phyloP scores from a whole-genome alignment of 2,329 filamentous ascomycete species.

The Stachybotrys chartarum region DNA sequence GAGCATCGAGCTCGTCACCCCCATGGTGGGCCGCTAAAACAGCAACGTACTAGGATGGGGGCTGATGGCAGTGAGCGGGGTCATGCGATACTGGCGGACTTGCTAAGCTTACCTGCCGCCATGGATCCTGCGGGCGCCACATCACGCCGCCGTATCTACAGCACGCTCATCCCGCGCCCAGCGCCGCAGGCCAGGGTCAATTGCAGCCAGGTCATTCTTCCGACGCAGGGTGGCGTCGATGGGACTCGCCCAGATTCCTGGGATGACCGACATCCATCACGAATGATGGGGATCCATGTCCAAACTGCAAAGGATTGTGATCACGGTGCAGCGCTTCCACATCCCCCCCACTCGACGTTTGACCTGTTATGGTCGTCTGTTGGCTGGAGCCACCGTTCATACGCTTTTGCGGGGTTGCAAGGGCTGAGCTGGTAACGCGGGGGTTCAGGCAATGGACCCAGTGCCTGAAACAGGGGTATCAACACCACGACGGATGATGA shows the following conservation, averaged over 20 bases:
- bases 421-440: not conserved
- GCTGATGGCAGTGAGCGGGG: not conserved
- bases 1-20: conserved; percentile 58
- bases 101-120: not conserved
- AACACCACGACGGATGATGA: not conserved
- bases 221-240: not conserved
- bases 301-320: not conserved
- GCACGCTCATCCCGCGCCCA: not conserved
- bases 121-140: not conserved
- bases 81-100: not conserved
- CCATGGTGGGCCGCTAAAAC: conserved; percentile 43
- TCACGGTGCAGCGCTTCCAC: not conserved
- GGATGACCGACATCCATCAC: not conserved
- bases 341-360: not conserved
- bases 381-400: not conserved
- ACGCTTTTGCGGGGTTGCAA: not conserved
- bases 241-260: not conserved
- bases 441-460: not conserved
- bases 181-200: not conserved
- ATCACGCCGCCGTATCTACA: not conserved
- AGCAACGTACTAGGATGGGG: not conserved
- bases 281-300: not conserved
- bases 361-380: too few relatives aligned
- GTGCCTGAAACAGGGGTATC: not conserved
- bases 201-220: not conserved